Base-by-base conservation (phyloP, 1,284 basidiomycete species). In the Austroboletus niveus region DNA sequence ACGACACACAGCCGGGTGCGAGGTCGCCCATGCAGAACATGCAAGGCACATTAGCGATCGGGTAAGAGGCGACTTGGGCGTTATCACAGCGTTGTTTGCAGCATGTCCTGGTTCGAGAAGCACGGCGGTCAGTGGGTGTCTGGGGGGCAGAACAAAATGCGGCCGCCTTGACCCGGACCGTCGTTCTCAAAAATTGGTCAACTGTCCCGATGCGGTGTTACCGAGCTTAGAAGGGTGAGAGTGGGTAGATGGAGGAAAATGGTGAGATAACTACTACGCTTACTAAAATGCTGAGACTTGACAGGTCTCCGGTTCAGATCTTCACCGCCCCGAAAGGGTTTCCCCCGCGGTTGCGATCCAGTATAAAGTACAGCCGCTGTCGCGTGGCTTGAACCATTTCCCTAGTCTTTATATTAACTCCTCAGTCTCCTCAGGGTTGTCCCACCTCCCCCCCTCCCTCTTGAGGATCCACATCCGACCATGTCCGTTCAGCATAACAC, bases 291-390 rank as follows among this genome's bases (percentile, higher is more conserved):
- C 20, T 39, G 8, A 22, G 38, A 22, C 22, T 39, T 8, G 38
- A 20, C n/a, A 12, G n/a, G 38, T 4, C 38, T 17, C 38, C 9
- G 22, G 12, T 39, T 38, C 43, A 51, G 54, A 55, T 53, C 55
- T 35, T 12, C 35, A 46, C 36, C 31, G 12, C 45, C 40, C 41
- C 31, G 15, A 59, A 47, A 38, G 29, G 53, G 8, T 14, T 39
- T 8, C 34, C 17, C 30, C 36, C 24, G 20, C 34, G n/a, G 20
- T 27, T 41, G 17, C 5, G 4, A 31, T 48, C 45, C 46, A 11
- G 17, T 69, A 69, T 68, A 66, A 69, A 53, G 42, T 9, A 38
- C 45, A 29, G 32, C 34, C 27, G 31, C 36, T 12, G 22, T 42
- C 41, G 8, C 17, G 11, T 24, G 35, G 22, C 22, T 8, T 15